Base-by-base conservation (phyloP, 768 basidiomycete species). In the Boletellus emodensis region DNA sequence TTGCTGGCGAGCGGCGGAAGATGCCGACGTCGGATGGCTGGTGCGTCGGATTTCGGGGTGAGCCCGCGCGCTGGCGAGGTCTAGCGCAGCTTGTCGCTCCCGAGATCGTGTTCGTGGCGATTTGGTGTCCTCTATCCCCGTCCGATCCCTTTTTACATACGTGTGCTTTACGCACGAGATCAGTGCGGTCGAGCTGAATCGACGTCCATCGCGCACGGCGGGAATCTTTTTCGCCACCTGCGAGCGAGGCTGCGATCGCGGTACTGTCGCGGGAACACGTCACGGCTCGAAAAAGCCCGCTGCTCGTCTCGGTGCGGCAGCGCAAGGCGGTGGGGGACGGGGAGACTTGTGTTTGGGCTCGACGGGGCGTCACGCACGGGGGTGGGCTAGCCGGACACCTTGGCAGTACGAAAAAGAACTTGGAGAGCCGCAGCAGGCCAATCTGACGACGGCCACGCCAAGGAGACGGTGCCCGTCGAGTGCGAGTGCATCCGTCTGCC, bases 401-500 rank as follows among this genome's bases (percentile, higher is more conserved):
- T 42, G 44, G 34, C 40, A 41, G 45, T 44, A 52, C 49, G 41
- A 47, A 30, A 47, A 41, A 40, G 18, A 38, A 32, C n/a, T n/a
- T n/a, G n/a, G 39, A 36, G 34, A 40, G 39, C 46, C 30, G 40
- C 18, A 51, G 59, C 41, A 61, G 61, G 55, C 53, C 47, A 55
- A 62, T 63, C 61, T 47, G 52, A 54, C 51, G 41, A 35, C n/a
- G n/a, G n/a, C n/a, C n/a, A n/a, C n/a, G n/a, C n/a, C n/a, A n/a
- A n/a, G n/a, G n/a, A n/a, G n/a, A n/a, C n/a, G n/a, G 50, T 55
- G 53, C 49, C 24, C 50, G 51, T 47, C 43, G 49, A 60, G 53
- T 44, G 47, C 46, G 32, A 53, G 49, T 56, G 40, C 59, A 65
- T 61, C 60, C n/a, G 59, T 52, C 52, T 62, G 62, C 62, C 56